Evolutionary conservation across 1,284 basidiomycete genomes (phyloP), one percentile per base, ranked within the genome.

Genomic region (Malassezia cuniculi): DNA sequence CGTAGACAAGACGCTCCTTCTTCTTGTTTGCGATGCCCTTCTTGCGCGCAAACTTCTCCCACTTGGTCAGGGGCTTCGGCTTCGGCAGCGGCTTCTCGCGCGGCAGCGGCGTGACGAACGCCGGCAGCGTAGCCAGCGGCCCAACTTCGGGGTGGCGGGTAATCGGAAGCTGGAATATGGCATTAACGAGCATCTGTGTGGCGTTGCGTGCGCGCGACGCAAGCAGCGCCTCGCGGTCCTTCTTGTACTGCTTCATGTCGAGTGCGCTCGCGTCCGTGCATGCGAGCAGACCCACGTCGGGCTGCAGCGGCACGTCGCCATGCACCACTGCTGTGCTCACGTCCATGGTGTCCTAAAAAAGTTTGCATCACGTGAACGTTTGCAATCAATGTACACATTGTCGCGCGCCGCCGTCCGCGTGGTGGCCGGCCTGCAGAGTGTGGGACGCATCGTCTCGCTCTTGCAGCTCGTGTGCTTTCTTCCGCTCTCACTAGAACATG

Each of bases 1-100:
- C 89, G 80, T 84, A 99, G 6, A 81, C 77, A 64, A 80, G 79
- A 71, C 77, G 82, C 28, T 94, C 85, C 43, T 76, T 77, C 52
- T 74, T 78, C 6, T 54, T 48, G 63, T 74, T 79, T 55, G 78
- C 77, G 57, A 97, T 97, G 21, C 93, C 93, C 72, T 94, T 95
- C 29, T 82, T 80, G 41, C 80, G 79, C 11, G 90, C 90, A 61
- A 95, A 97, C 48, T 78, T 75, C 72, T 95, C 85, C 93, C 93
- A 97, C 69, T 94, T 97, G 11, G 90, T 95, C 33, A 76, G 76
- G 4, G 82, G 80, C 70, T 90, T 93, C 4, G 82, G 80, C 63
- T 87, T 89, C 0, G 90, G 90, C 17, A 95, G 72, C 1, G 82
- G 82, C 69, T 99, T 97, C 30, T 87, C 77, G 22, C 90, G 78